These are phyloP conservation scores for Yarrowia galli DNA, from an alignment of 1,139 yeast genomes.

Conservation along the genomic window DNA sequence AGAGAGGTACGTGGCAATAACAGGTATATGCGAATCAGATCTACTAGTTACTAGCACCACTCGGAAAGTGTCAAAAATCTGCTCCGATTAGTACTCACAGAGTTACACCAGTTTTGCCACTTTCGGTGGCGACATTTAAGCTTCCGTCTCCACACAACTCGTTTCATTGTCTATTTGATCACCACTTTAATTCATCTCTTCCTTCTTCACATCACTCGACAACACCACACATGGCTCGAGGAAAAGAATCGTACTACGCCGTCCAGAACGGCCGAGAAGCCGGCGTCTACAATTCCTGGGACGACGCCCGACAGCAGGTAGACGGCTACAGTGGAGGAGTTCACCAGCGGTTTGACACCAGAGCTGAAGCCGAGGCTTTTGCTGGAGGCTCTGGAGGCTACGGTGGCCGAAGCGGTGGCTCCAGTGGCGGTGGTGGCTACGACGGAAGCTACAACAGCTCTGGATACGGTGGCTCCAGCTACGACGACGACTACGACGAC, in stretches of 20 bases:
- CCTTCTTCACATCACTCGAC: background rate
- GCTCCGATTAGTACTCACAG: too few relatives aligned
- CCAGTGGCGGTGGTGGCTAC: background rate
- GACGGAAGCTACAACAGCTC: background rate
- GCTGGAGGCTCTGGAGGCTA: background rate
- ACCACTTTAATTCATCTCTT: background rate
- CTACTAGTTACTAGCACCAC: too few relatives aligned
- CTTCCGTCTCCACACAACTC: background rate
- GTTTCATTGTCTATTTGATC: background rate
- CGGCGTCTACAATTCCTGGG: conserved; percentile 6
- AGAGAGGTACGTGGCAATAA: too few relatives aligned
- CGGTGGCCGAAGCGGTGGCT: background rate
- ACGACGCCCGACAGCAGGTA: background rate
- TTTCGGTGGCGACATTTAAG: too few relatives aligned
- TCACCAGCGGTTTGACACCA: background rate
- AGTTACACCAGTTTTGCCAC: too few relatives aligned
- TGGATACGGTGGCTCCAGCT: background rate
- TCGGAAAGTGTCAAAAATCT: too few relatives aligned
- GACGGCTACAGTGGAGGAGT: background rate
- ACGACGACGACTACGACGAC: background rate
- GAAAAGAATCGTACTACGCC: conserved; percentile 5
- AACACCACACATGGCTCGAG: background rate
- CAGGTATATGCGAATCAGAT: too few relatives aligned
- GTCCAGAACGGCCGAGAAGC: conserved; percentile 10
- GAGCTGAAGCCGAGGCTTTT: conserved; percentile 11